Evolutionary conservation across 2,329 filamentous ascomycete genomes (phyloP), one percentile per base, ranked within the genome.

Genomic region (Neonectria hederae): DNA sequence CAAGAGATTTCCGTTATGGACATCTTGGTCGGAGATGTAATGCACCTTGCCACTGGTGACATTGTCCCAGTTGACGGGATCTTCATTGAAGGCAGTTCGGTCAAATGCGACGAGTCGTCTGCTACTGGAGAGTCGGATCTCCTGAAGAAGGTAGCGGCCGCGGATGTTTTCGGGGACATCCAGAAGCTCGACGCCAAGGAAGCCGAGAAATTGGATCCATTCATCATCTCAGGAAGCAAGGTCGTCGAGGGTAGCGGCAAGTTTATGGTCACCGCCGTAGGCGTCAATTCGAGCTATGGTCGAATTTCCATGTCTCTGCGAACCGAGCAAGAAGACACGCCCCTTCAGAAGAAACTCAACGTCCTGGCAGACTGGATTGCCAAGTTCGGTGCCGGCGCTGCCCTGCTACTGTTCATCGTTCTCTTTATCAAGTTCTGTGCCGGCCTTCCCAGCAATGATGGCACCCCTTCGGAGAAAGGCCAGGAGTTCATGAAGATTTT

Each of bases 351-450:
- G 70, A 87, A 86, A 75, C 80, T 88, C 3, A 82, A 78, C 26
- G n/a, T 71, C 35, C 65, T 68, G 24, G 67, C 72, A 24, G 69
- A 74, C 49, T 72, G 69, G 71, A 80, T 80, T 54, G 79, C 79
- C n/a, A 79, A 77, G 65, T 65, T 77, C 26, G 86, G 86, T 28
- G 88, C 90, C 70, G 87, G 87, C 59, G 89, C 92, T 32, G 92
- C 92, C 48, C 78, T 92, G 14, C 78, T 94, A 8, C 83, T 95
- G 21, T 95, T 96, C 75, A 80, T 93, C 56, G 90, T 93, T 24
- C 83, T 94, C 13, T 88, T 94, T 72, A 92, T 95, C 81, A 90
- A 92, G 73, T 95, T 94, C 75, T 81, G 92, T 24, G 89, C 86
- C 35, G 78, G 84, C 17, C 83, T 95, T 8, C 84, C 85, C 5